These are phyloP conservation scores for Penicillium sp. DNA, from an alignment of 2,329 filamentous ascomycete species.

Conservation along the genomic window DNA sequence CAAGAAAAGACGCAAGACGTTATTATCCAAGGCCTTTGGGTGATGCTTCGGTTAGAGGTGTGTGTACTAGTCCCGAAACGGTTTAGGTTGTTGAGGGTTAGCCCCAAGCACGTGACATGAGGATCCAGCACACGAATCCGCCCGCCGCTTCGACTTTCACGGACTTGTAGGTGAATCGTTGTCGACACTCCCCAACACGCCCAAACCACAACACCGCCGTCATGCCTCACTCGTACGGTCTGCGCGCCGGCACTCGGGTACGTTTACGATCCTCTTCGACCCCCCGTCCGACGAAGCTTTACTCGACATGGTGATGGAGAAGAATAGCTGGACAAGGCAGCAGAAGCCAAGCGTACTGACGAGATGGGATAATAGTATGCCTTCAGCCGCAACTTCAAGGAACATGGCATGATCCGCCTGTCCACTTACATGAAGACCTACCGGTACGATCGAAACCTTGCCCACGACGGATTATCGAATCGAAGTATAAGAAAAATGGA, in stretches of 20 bases:
- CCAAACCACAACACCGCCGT: conserved; percentile 57
- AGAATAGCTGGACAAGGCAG: conserved; percentile 3
- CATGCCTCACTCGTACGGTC: conserved; percentile 87
- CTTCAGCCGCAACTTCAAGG: conserved; percentile 92
- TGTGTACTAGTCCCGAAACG: conserved; percentile 4
- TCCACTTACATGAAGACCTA: conserved; percentile 94
- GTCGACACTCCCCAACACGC: conserved; percentile 43
- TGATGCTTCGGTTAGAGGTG: neutral
- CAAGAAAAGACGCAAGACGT: conserved; percentile 24
- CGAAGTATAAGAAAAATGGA: conserved; percentile 22
- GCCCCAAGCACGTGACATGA: conserved; percentile 2
- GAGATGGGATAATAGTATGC: conserved; percentile 63
- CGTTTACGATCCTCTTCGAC: conserved; percentile 40
- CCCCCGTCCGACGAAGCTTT: neutral
- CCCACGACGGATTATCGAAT: conserved; percentile 18
- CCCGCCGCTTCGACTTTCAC: conserved; percentile 11
- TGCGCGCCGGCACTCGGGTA: conserved; percentile 83
- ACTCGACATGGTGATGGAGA: neutral
- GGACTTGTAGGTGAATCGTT: conserved; percentile 24
- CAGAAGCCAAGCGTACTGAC: conserved; percentile 36
- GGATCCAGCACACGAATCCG: no score
- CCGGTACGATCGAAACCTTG: conserved; percentile 60
- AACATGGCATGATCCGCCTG: conserved; percentile 91
- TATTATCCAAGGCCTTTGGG: neutral
- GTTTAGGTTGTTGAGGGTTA: conserved; percentile 19